These are phyloP conservation scores for Glycine soja DNA, from an alignment of 306 rosid species.

Conservation along the genomic window DNA sequence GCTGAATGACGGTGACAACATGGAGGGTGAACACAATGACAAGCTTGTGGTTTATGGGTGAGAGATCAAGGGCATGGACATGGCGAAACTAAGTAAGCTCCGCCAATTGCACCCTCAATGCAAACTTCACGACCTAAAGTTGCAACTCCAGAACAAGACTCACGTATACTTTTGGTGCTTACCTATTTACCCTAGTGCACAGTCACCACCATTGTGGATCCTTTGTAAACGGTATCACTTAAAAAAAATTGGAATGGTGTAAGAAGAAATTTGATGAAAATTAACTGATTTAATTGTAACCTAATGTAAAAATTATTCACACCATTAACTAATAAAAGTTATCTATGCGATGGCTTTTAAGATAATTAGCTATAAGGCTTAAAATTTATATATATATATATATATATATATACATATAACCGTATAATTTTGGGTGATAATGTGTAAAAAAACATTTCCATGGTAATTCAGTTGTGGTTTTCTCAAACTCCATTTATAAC, in stretches of 20 bases:
- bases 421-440: too few relatives aligned
- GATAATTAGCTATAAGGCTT: too few relatives aligned
- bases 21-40: background rate
- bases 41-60: background rate
- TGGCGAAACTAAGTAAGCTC: background rate
- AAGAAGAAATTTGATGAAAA: background rate
- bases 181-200: background rate
- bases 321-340: too few relatives aligned
- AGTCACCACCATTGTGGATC: background rate
- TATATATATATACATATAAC: too few relatives aligned
- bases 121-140: background rate
- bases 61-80: background rate
- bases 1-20: background rate
- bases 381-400: too few relatives aligned
- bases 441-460: too few relatives aligned
- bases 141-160: background rate
- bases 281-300: background rate
- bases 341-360: too few relatives aligned
- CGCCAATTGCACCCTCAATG: background rate
- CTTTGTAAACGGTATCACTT: background rate
- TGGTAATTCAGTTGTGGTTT: too few relatives aligned
- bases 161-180: background rate
- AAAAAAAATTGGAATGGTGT: background rate
- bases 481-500: background rate
- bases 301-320: too few relatives aligned